phyloP scores from a whole-genome alignment of 768 basidiomycete genomes.

The Macrolepiota dolichaula region DNA sequence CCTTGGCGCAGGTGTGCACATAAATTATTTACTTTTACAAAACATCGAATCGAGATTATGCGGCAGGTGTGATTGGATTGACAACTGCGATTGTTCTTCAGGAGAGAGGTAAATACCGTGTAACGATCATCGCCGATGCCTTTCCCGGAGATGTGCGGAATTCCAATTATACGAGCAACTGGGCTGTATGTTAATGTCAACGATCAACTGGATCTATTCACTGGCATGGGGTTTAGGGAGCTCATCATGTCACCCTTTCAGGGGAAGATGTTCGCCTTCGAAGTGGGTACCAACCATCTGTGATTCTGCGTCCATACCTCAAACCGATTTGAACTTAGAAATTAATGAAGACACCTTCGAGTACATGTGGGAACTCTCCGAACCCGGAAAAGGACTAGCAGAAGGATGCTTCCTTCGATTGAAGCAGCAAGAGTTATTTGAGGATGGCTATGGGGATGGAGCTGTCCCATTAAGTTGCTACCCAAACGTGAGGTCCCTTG shows the following conservation, averaged over 20 bases:
- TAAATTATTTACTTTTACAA: background rate
- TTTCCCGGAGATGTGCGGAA: conserved; percentile 67
- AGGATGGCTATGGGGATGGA: conserved; percentile 31
- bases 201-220: background rate
- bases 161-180: conserved; percentile 72
- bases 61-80: conserved; percentile 70
- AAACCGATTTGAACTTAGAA: conserved; percentile 31
- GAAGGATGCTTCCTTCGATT: conserved; percentile 66
- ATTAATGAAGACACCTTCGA: conserved; percentile 70
- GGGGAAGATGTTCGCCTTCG: conserved; percentile 39
- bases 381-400: conserved; percentile 41
- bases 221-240: conserved; percentile 48
- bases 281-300: conserved; percentile 29
- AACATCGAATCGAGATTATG: background rate
- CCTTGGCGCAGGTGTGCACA: conserved; percentile 26
- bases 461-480: conserved; percentile 45
- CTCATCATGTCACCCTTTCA: conserved; percentile 68
- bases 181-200: conserved; percentile 55
- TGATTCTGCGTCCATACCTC: background rate
- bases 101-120: conserved; percentile 53
- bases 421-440: conserved; percentile 55
- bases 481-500: conserved; percentile 40
- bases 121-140: conserved; percentile 68
- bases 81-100: conserved; percentile 70
- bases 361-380: conserved; percentile 68